Evolutionary conservation across 192 early-diverging fungal genomes (phyloP).

Genomic region (Spinellus fusiger): DNA sequence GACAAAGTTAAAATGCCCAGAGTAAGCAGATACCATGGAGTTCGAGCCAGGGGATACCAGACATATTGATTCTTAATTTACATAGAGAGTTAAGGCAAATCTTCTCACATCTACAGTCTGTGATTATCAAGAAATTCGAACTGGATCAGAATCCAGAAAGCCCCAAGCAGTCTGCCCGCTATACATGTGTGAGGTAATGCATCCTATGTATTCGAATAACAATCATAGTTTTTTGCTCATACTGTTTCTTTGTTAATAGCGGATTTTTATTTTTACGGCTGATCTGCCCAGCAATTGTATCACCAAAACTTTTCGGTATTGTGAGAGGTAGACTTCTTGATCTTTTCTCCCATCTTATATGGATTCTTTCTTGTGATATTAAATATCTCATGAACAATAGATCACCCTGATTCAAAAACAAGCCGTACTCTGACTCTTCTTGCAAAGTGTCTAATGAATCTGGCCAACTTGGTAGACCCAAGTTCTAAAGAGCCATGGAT

Average conservation of each 20-base stretch:
- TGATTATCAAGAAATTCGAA: conserved; percentile 38
- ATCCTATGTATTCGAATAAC: not conserved
- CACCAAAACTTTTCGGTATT: conserved; percentile 66
- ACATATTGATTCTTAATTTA: not conserved
- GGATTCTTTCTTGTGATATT: not conserved
- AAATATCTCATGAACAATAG: conserved; percentile 7
- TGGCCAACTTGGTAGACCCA: conserved; percentile 63
- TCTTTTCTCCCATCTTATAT: not conserved
- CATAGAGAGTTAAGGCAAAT: conserved; percentile 41
- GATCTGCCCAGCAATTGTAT: conserved; percentile 67
- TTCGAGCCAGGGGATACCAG: not conserved
- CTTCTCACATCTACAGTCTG: conserved; percentile 37
- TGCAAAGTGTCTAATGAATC: conserved; percentile 65
- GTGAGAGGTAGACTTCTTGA: conserved; percentile 34
- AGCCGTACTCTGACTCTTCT: conserved; percentile 62
- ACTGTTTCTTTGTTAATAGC: conserved; percentile 28
- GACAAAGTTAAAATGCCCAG: conserved; percentile 22
- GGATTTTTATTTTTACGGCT: conserved; percentile 68
- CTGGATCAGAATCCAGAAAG: conserved; percentile 6
- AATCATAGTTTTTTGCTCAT: conserved; percentile 1
- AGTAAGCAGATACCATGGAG: conserved; percentile 1
- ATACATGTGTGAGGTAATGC: conserved; percentile 33
- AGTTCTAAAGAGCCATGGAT: conserved; percentile 63
- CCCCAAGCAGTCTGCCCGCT: conserved; percentile 22
- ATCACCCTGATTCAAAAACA: conserved; percentile 48